A percentile compares a stretch with the other conserved stretches of the same genome.
Evolutionary conservation across 495 filamentous ascomycete genomes (phyloP).

Genomic region (Penicillium diatomitis): DNA sequence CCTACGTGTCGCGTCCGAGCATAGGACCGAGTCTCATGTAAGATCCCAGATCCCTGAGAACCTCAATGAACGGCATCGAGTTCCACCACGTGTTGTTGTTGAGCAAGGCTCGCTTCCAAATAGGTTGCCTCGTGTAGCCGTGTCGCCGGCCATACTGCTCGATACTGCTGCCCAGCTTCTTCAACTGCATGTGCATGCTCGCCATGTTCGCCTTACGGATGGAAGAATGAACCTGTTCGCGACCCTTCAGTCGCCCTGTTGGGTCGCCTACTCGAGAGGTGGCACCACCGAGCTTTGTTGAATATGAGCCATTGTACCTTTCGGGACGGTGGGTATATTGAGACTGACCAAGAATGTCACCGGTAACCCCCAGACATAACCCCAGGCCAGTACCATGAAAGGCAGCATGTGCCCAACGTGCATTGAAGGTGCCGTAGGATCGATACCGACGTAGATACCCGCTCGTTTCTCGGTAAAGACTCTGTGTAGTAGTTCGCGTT

Average conservation of each 20-base stretch:
- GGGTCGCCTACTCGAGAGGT: constrained; percentile 87
- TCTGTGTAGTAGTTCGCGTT: constrained; percentile 55
- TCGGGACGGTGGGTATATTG: background rate
- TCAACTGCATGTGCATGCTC: constrained; percentile 72
- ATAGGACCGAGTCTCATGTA: constrained; percentile 72
- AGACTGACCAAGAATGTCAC: constrained; percentile 56
- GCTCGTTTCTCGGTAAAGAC: constrained; percentile 61
- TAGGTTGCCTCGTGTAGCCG: constrained; percentile 51
- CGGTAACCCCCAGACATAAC: constrained; percentile 74
- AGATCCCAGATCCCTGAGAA: constrained; percentile 61
- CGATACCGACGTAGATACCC: constrained; percentile 81
- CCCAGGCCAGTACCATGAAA: constrained; percentile 90
- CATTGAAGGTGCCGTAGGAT: constrained; percentile 83
- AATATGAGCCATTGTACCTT: constrained; percentile 4
- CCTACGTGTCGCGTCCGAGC: constrained; percentile 83
- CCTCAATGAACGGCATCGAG: constrained; percentile 54
- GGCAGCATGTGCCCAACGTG: constrained; percentile 91
- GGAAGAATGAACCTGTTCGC: constrained; percentile 45
- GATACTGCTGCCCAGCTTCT: constrained; percentile 65
- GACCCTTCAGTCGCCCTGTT: constrained; percentile 59
- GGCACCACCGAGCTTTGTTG: constrained; percentile 61
- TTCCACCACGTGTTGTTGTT: constrained; percentile 84
- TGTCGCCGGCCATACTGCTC: constrained; percentile 48
- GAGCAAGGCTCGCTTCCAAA: constrained; percentile 54
- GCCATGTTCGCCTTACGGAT: constrained; percentile 60